Evolutionary conservation across 2,329 filamentous ascomycete genomes (phyloP).

Genomic region (Celoporthe dispersa): DNA sequence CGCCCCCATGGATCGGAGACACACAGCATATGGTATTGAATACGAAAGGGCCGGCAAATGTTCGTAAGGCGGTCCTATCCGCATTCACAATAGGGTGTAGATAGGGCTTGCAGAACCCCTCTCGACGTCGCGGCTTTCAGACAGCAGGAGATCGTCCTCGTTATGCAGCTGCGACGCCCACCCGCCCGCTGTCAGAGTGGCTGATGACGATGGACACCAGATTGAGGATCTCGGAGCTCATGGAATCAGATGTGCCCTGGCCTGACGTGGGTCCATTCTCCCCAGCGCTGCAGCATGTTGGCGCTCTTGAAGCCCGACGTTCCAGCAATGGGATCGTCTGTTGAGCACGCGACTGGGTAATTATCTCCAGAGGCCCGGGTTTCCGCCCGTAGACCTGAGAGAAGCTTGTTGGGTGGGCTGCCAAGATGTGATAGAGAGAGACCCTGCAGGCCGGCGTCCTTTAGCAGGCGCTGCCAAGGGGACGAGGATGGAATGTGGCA

Average conservation of each 20-base stretch:
- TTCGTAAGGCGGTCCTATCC: background rate
- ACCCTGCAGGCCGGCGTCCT: background rate
- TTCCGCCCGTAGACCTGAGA: background rate
- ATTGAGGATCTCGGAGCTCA: background rate
- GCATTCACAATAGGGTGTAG: background rate
- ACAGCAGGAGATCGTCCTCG: background rate
- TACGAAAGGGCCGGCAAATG: background rate
- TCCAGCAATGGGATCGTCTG: background rate
- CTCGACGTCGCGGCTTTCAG: background rate
- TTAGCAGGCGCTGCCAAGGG: constrained; percentile 1
- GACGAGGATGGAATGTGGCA: background rate
- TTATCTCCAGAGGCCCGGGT: background rate
- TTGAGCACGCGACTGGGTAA: background rate
- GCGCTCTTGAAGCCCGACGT: background rate
- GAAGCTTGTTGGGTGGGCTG: constrained; percentile 11
- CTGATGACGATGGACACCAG: background rate
- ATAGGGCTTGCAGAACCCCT: background rate
- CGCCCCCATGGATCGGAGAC: background rate
- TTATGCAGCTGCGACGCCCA: background rate
- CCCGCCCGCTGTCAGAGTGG: background rate
- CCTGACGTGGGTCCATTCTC: background rate
- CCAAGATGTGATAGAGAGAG: background rate
- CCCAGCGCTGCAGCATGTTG: background rate
- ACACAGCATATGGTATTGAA: background rate
- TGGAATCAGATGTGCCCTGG: background rate